Percentiles rank a stretch among this genome's conserved stretches.
Evolutionary conservation across 345 rosid genomes (phyloP).

Genomic region (Bruguiera sexangula): DNA sequence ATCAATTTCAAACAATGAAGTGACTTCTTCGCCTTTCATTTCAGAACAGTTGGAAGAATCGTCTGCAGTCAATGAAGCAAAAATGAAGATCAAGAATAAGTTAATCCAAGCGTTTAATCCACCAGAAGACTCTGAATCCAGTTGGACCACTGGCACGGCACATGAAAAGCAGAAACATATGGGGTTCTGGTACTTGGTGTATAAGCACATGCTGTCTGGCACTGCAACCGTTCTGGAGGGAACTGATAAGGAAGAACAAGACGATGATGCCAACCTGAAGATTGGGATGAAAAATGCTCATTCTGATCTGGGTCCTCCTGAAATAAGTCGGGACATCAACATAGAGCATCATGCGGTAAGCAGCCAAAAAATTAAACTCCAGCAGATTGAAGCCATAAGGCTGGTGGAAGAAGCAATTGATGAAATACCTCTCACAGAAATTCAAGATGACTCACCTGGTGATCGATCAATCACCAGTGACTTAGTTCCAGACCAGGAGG

Average conservation of each 20-base stretch:
- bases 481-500: conserved; percentile 23
- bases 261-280: conserved; percentile 14
- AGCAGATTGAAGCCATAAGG: conserved; percentile 66
- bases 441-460: conserved; percentile 50
- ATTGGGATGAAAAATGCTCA: not conserved
- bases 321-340: conserved; percentile 18
- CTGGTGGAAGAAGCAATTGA: conserved; percentile 87
- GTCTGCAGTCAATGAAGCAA: conserved; percentile 29
- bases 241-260: conserved; percentile 1
- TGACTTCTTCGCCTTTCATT: conserved; percentile 10
- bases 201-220: conserved; percentile 32
- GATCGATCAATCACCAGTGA: conserved; percentile 45
- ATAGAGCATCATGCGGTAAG: conserved; percentile 22
- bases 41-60: conserved; percentile 13
- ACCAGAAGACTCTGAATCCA: conserved; percentile 23
- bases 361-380: conserved; percentile 32
- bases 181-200: conserved; percentile 29
- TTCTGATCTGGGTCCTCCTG: conserved; percentile 4
- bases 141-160: conserved; percentile 17
- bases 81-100: conserved; percentile 14
- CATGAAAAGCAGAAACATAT: conserved; percentile 44
- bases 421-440: conserved; percentile 61
- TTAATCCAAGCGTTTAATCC: conserved; percentile 16
- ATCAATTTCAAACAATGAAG: conserved; percentile 2
- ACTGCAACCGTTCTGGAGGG: conserved; percentile 10